These are phyloP conservation scores for Drechslerella dactyloides DNA, from an alignment of 2,329 filamentous ascomycete genomes.

Conservation along the genomic window DNA sequence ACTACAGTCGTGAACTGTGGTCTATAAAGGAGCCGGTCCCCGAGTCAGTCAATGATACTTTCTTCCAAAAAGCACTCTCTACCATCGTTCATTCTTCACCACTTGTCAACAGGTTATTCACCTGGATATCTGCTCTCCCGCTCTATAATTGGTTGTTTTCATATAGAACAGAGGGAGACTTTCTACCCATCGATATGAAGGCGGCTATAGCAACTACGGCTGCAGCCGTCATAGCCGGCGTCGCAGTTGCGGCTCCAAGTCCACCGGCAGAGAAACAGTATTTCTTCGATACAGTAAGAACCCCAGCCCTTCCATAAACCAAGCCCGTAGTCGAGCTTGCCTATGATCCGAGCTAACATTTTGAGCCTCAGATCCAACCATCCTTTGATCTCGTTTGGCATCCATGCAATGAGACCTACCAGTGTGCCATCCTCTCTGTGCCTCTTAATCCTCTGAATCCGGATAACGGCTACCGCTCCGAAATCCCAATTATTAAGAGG, in stretches of 20 bases:
- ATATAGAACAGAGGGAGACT: background rate
- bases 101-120: background rate
- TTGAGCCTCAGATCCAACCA: constrained; percentile 58
- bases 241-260: constrained; percentile 17
- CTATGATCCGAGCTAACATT: background rate
- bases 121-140: too few relatives aligned
- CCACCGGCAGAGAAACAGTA: constrained; percentile 17
- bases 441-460: constrained; percentile 62
- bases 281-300: constrained; percentile 41
- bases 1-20: too few relatives aligned
- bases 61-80: too few relatives aligned
- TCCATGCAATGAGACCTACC: constrained; percentile 58
- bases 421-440: constrained; percentile 61
- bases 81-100: too few relatives aligned
- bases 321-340: background rate
- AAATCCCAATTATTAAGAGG: constrained; percentile 44
- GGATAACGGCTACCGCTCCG: constrained; percentile 55
- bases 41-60: too few relatives aligned
- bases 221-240: constrained; percentile 13
- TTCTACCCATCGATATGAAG: constrained; percentile 16
- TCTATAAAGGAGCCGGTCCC: too few relatives aligned
- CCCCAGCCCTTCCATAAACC: background rate
- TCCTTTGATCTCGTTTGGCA: constrained; percentile 61
- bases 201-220: constrained; percentile 10
- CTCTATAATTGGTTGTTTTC: background rate